Conservation (phyloP, 148 eudicot genomes). For the Hydrangea macrophylla region DNA sequence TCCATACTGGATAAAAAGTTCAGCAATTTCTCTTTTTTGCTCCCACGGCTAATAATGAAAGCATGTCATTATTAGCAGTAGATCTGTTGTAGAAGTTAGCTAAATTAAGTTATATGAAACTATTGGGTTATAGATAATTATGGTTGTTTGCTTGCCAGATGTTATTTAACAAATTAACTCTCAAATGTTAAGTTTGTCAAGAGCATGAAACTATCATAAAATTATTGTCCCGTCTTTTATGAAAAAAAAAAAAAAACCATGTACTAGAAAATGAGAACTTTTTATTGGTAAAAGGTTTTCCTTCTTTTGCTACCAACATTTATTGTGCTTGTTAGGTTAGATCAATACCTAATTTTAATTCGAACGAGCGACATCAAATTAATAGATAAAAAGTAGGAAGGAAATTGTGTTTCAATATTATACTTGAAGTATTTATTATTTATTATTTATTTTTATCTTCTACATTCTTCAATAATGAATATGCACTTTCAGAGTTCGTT, state of each 20-base stretch:
- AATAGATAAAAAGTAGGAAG: not conserved
- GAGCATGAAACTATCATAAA: not conserved
- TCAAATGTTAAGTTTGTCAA: conserved; percentile 4
- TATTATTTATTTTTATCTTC: not conserved
- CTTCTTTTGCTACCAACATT: not conserved
- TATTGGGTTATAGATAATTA: conserved; percentile 1
- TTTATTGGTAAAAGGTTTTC: not conserved
- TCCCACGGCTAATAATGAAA: too few relatives aligned
- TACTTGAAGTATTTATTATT: not conserved
- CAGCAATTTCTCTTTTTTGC: too few relatives aligned
- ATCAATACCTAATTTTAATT: too few relatives aligned
- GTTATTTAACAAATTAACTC: not conserved
- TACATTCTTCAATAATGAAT: not conserved
- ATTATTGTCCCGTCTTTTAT: too few relatives aligned
- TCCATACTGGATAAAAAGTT: too few relatives aligned
- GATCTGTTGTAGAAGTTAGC: not conserved
- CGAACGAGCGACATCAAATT: too few relatives aligned
- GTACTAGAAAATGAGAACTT: not conserved
- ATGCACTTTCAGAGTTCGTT: not conserved
- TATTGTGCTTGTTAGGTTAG: not conserved
- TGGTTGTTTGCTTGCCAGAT: conserved; percentile 1
- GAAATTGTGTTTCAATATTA: not conserved
- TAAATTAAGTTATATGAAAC: not conserved
- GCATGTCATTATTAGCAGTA: too few relatives aligned
- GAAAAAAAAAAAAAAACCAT: not conserved